Evolutionary conservation across 768 basidiomycete species (phyloP), one percentile per base, ranked within the genome.

Genomic region (Inosperma sp.): DNA sequence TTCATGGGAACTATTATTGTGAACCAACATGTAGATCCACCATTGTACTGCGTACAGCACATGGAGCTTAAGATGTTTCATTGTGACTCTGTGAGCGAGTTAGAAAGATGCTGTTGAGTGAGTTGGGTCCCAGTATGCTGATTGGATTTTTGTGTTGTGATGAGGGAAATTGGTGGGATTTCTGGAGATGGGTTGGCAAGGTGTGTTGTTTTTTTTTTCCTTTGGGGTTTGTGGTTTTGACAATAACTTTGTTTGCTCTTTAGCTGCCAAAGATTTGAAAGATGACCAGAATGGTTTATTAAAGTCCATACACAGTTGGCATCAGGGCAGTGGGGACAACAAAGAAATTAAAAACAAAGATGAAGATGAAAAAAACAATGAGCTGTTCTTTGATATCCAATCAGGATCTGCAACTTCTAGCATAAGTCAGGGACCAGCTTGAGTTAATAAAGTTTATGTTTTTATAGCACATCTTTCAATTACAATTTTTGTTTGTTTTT

Each of bases 11-110:
- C 19, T n/a, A 12, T 27, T 30, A 7, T n/a, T 26, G 12, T 23
- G 19, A 3, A 21, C 39, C 19, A 17, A 21, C 0, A 30, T 80
- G 7, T 79, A 83, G 53, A 69, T 78, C 45, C 83, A 87, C 59
- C 90, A 86, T 52, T 79, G 78, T 17, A 76, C 74, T 0, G 86
- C 93, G 8, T 99, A 97, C 65, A 71, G 78, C 2, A 68, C 78
- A 55, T 74, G 4, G 90, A 94, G 62, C 71, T 97, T 26, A 80
- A 80, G 60, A 95, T 90, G 9, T 99, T 93, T 73, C 96, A 98
- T 67, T 93, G 93, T n/a, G n/a, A n/a, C n/a, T n/a, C n/a, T n/a
- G n/a, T 65, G 96, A 99, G n/a, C 82, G 86, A 14, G 86, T 98
- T 31, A 78, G 92, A 63, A 97, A 95, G 80, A 95, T 98, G 89